phyloP scores from a whole-genome alignment of 2,329 filamentous ascomycete species.

The Aspergillus puulaauensis region DNA sequence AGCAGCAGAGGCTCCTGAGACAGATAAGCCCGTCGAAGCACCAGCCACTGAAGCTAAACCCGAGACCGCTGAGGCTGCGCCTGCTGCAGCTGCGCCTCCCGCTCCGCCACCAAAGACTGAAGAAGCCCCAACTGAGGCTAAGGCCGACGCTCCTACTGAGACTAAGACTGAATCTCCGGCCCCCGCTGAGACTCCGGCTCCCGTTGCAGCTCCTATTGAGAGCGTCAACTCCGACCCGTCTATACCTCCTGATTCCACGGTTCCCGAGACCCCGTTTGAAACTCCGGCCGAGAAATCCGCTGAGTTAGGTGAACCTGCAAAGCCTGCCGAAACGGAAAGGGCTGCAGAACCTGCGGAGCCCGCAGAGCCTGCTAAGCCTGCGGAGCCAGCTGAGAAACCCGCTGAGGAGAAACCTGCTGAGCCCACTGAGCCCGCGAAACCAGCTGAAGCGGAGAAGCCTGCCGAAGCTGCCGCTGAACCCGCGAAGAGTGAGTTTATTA shows the following conservation, averaged over 20 bases:
- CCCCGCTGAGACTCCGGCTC: slow-evolving; percentile 1
- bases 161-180: slow-evolving; percentile 5
- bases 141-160: slow-evolving; percentile 3
- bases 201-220: slow-evolving; percentile 6
- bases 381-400: slow-evolving; percentile 14
- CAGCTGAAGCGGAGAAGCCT: slow-evolving; percentile 7
- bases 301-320: not conserved
- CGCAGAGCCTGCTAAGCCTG: slow-evolving; percentile 2
- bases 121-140: slow-evolving; percentile 8
- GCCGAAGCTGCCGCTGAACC: slow-evolving; percentile 6
- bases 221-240: not conserved
- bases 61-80: slow-evolving; percentile 8
- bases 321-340: not conserved
- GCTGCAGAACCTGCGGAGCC: slow-evolving; percentile 4
- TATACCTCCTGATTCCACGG: slow-evolving; percentile 7
- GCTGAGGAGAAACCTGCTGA: slow-evolving; percentile 13
- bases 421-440: slow-evolving; percentile 8
- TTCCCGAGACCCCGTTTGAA: slow-evolving; percentile 6
- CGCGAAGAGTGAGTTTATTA: slow-evolving; percentile 6
- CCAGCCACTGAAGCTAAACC: slow-evolving; percentile 12
- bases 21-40: slow-evolving; percentile 14
- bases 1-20: slow-evolving; percentile 6
- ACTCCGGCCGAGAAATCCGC: not conserved
- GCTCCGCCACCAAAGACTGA: slow-evolving; percentile 4
- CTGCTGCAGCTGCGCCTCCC: slow-evolving; percentile 1